Evolutionary conservation across 257 asterid genomes (phyloP).

Genomic region (Solanum microdontum): DNA sequence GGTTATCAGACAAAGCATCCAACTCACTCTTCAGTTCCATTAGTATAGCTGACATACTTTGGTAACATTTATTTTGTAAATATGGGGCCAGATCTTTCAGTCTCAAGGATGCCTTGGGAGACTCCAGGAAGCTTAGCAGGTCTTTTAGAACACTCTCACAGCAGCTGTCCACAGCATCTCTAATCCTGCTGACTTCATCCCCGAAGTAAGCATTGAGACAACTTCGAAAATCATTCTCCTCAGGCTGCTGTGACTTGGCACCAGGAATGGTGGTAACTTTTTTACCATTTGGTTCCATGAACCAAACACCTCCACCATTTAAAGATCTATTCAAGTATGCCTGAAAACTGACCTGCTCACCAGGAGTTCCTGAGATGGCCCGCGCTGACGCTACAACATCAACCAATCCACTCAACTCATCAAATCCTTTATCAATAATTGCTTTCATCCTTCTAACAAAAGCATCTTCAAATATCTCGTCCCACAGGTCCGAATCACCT

Average conservation of each 20-base stretch:
- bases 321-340: slow-evolving; percentile 45
- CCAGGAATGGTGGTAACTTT: slow-evolving; percentile 33
- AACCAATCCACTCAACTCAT: slow-evolving; percentile 52
- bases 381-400: slow-evolving; percentile 59
- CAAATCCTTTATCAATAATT: slow-evolving; percentile 58
- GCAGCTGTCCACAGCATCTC: slow-evolving; percentile 76
- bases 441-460: slow-evolving; percentile 89
- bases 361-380: slow-evolving; percentile 35
- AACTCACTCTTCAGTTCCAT: slow-evolving; percentile 61
- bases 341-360: slow-evolving; percentile 41
- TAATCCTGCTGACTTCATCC: slow-evolving; percentile 78
- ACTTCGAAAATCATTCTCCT: slow-evolving; percentile 62
- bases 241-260: slow-evolving; percentile 47
- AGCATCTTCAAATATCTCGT: slow-evolving; percentile 89
- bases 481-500: slow-evolving; percentile 94
- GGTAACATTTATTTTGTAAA: slow-evolving; percentile 70
- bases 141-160: slow-evolving; percentile 74
- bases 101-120: slow-evolving; percentile 80
- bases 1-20: slow-evolving; percentile 38
- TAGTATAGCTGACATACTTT: slow-evolving; percentile 58
- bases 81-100: slow-evolving; percentile 75
- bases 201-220: slow-evolving; percentile 81
- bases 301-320: slow-evolving; percentile 88
- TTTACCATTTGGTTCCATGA: slow-evolving; percentile 55
- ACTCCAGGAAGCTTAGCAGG: slow-evolving; percentile 77